Evolutionary conservation across 2,329 filamentous ascomycete species (phyloP).

Genomic region (Alternaria consortialis): DNA sequence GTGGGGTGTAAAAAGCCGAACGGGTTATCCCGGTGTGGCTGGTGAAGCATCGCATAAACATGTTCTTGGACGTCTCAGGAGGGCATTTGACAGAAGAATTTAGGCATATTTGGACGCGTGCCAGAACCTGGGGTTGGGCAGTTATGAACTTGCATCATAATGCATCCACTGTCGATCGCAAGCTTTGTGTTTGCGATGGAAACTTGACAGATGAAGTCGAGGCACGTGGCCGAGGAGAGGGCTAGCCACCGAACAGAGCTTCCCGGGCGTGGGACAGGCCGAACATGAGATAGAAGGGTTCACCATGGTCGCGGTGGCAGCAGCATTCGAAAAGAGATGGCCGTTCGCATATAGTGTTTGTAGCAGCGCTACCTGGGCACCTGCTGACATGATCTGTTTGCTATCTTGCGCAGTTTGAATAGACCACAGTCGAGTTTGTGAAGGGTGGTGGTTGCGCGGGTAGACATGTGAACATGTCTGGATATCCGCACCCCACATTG

Average conservation of each 20-base stretch:
- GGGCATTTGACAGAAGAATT: not conserved
- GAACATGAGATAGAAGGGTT: not conserved
- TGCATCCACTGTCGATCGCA: not conserved
- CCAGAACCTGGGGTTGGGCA: not conserved
- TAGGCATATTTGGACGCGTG: not conserved
- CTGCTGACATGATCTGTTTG: not conserved
- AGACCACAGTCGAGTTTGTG: not conserved
- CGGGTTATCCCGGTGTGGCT: slow-evolving; percentile 3
- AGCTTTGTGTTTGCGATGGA: not conserved
- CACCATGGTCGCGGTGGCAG: not conserved
- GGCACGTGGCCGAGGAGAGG: not conserved
- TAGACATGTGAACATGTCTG: not conserved
- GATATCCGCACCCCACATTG: not conserved
- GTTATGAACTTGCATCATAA: not conserved
- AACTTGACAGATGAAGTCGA: not conserved
- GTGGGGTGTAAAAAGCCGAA: not conserved
- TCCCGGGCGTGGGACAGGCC: not conserved
- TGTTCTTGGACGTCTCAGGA: slow-evolving; percentile 5
- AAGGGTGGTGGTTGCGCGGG: not conserved
- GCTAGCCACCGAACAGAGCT: not conserved
- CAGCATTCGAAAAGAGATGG: not conserved
- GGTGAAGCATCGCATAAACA: slow-evolving; percentile 7
- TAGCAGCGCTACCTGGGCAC: not conserved
- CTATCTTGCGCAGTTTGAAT: not conserved
- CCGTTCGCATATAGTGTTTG: not conserved